These are phyloP conservation scores for Capsicum baccatum DNA, from an alignment of 257 asterid species.

Conservation along the genomic window DNA sequence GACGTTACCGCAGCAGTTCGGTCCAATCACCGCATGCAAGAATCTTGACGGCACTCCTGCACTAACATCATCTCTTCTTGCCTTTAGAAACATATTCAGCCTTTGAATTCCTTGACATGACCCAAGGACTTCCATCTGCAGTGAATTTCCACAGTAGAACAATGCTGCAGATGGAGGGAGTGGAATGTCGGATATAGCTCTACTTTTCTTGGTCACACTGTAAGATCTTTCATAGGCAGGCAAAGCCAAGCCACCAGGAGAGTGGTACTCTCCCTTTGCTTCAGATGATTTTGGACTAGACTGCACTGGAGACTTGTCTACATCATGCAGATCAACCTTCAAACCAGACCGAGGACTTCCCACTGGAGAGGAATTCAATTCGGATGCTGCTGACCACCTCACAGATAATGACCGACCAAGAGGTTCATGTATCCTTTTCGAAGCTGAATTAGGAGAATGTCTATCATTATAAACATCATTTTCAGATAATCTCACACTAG, in stretches of 20 bases:
- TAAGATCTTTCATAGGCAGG: constrained; percentile 48
- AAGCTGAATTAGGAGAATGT: constrained; percentile 45
- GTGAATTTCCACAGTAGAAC: constrained; percentile 65
- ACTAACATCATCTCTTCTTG: constrained; percentile 59
- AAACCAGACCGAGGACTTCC: constrained; percentile 42
- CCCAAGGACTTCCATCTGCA: constrained; percentile 55
- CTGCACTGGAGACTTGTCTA: constrained; percentile 36
- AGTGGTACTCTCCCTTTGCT: constrained; percentile 41
- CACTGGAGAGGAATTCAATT: constrained; percentile 47
- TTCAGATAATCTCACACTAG: constrained; percentile 36
- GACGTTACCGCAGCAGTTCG: constrained; percentile 58
- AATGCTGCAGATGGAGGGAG: constrained; percentile 83
- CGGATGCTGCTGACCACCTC: constrained; percentile 59
- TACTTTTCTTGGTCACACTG: constrained; percentile 44
- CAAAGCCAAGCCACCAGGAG: constrained; percentile 32
- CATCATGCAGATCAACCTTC: constrained; percentile 36
- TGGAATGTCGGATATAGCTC: constrained; percentile 48
- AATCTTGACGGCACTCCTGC: constrained; percentile 80
- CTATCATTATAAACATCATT: constrained; percentile 33
- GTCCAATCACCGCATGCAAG: constrained; percentile 79
- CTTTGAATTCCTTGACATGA: constrained; percentile 59
- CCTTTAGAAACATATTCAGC: constrained; percentile 65
- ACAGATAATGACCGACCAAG: constrained; percentile 60
- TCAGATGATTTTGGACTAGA: constrained; percentile 40
- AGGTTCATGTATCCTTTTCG: constrained; percentile 62